Evolutionary conservation across 352 stramenopile genomes (phyloP), one percentile per base, ranked within the genome.

Genomic region (Phytopythium cucurbitacearum): DNA sequence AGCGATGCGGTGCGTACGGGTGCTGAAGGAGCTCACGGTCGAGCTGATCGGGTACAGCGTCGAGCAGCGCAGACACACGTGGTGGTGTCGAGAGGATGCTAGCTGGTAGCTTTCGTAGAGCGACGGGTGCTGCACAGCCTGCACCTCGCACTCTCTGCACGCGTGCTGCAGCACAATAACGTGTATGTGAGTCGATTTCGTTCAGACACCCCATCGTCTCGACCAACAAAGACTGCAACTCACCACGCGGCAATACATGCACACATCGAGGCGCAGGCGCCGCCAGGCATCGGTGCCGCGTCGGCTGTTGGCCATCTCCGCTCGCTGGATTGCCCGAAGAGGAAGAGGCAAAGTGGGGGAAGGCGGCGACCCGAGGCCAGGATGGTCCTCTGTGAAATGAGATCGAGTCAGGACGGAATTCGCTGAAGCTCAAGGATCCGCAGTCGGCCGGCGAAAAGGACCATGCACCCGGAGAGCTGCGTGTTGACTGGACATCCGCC

Each of bases 11-110:
- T 28, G 21, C 21, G 21, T 28, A 28, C 21, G 21, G 21, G 21
- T 28, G 21, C 21, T 28, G 21, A 28, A 28, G 21, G 21, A 28
- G 21, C 21, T 28, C 21, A 28, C 21, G 21, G 2, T 28, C 21
- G 21, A 28, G 21, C 21, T 28, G 21, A 59, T 48, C 3, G 52
- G 49, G 11, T 63, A 53, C 52, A 68, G 46, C n/a, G 40, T 60
- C 15, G 40, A 46, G 40, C 64, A 72, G n/a, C 46, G 37, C 5
- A 64, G 39, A 49, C 64, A 72, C 38, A 44, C 40, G 48, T 69
- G 64, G 12, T 59, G 56, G 45, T 69, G 60, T 13, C 37, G 59
- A 4, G 45, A 32, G 1, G 35, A 16, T 21, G 37, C 39, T 4
- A 40, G n/a, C 32, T 68, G 38, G 21, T 28, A 28, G 21, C 21